A percentile compares a stretch with the other conserved stretches of the same genome.
Evolutionary conservation across 164 flowering plant species (phyloP).

Genomic region (Aristolochia fimbriata): DNA sequence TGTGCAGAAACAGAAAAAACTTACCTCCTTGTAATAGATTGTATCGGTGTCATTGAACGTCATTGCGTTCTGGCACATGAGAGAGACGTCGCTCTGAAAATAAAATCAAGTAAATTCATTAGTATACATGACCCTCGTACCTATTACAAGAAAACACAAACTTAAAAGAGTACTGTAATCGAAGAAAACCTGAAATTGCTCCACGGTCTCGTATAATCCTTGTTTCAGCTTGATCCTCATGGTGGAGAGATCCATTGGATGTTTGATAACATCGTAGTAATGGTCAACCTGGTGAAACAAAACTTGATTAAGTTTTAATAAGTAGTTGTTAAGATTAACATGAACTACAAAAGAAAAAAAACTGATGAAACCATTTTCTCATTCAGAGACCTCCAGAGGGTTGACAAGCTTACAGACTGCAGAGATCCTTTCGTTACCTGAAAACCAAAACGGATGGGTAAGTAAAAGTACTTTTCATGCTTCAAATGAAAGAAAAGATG

Average conservation of each 20-base stretch:
- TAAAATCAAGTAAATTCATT: not conserved
- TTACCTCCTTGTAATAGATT: not conserved
- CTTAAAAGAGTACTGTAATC: not conserved
- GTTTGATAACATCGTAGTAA: conserved; percentile 57
- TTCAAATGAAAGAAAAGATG: too few relatives aligned
- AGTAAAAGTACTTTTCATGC: too few relatives aligned
- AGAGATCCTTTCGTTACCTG: too few relatives aligned
- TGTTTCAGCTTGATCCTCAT: conserved; percentile 74
- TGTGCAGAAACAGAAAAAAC: not conserved
- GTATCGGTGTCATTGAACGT: not conserved
- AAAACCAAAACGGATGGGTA: too few relatives aligned
- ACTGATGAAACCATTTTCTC: too few relatives aligned
- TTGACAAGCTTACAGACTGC: too few relatives aligned
- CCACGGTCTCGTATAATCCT: conserved; percentile 47
- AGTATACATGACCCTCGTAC: not conserved
- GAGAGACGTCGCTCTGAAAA: not conserved
- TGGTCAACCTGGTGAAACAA: conserved; percentile 43
- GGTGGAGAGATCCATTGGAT: conserved; percentile 84
- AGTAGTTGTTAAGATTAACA: too few relatives aligned
- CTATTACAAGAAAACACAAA: not conserved
- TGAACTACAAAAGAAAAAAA: too few relatives aligned
- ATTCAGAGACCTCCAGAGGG: too few relatives aligned
- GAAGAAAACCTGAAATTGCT: conserved; percentile 58
- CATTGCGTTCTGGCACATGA: not conserved
- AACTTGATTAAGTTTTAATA: too few relatives aligned